Conservation (phyloP, 306 rosid species). For the Clitoria ternatea region DNA sequence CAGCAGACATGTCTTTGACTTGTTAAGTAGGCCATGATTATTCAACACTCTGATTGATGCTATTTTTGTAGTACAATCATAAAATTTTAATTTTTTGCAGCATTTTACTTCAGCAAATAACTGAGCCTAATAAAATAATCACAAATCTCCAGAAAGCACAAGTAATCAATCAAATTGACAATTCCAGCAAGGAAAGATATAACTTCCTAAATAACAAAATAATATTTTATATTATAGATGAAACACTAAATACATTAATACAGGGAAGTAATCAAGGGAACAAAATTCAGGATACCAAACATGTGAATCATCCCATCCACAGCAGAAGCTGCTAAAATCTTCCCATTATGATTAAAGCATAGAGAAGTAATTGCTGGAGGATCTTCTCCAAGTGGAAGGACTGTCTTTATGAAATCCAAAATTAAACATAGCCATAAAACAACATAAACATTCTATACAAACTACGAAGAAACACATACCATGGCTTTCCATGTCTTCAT, state of each 20-base stretch:
- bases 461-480: constrained; percentile 58
- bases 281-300: constrained; percentile 88
- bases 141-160: constrained; percentile 15
- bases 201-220: not conserved
- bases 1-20: constrained; percentile 87
- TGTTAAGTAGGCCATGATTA: constrained; percentile 46
- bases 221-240: not conserved
- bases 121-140: not conserved
- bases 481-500: constrained; percentile 93
- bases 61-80: no score
- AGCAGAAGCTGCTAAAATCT: constrained; percentile 92
- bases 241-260: not conserved
- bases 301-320: constrained; percentile 98
- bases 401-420: constrained; percentile 77
- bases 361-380: constrained; percentile 96
- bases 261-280: constrained; percentile 4
- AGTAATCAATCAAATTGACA: not conserved
- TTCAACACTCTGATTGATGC: not conserved
- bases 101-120: constrained; percentile 7
- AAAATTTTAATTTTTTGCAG: no score
- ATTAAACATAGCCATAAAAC: constrained; percentile 39
- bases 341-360: constrained; percentile 97
- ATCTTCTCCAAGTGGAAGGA: constrained; percentile 97
- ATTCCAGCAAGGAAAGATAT: not conserved
- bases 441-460: constrained; percentile 22